These are phyloP conservation scores for Exsudoporus frostii DNA, from an alignment of 768 basidiomycete species.

Conservation along the genomic window DNA sequence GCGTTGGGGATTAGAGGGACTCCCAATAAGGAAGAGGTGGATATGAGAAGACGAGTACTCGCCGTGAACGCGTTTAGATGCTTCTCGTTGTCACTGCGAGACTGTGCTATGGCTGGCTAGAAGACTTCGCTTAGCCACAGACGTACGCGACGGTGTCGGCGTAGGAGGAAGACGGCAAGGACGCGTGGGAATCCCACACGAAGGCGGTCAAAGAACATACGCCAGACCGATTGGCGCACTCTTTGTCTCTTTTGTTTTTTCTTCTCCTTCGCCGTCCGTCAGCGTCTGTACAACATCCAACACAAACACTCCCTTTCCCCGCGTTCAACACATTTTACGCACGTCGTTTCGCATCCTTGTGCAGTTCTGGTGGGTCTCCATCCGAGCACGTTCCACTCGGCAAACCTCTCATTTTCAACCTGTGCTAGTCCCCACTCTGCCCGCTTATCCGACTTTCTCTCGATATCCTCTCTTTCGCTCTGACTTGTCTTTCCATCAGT, in stretches of 20 bases:
- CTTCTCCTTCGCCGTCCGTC: slow-evolving; percentile 29
- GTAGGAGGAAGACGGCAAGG: neutral
- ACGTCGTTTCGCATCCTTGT: neutral
- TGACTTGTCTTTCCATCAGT: neutral
- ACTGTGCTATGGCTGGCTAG: neutral
- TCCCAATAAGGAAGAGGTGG: slow-evolving; percentile 5
- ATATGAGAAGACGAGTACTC: slow-evolving; percentile 6
- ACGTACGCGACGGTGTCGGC: neutral
- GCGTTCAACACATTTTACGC: slow-evolving; percentile 12
- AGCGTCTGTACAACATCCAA: slow-evolving; percentile 28
- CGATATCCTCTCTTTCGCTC: slow-evolving; percentile 15
- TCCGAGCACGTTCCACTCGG: slow-evolving; percentile 30
- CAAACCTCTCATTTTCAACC: slow-evolving; percentile 19
- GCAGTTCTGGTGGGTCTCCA: slow-evolving; percentile 6
- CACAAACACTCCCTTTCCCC: slow-evolving; percentile 27
- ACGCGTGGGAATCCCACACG: slow-evolving; percentile 19
- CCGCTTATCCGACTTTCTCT: slow-evolving; percentile 15
- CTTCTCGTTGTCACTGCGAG: neutral
- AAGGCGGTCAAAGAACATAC: neutral
- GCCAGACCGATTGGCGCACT: neutral
- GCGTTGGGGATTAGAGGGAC: neutral
- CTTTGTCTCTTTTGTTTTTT: neutral
- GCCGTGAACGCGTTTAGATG: neutral
- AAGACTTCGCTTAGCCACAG: neutral
- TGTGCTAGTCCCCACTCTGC: slow-evolving; percentile 1